Evolutionary conservation across 805 yeast genomes (phyloP), one percentile per base, ranked within the genome.

Genomic region (Trichomonascus vanleenenianus): DNA sequence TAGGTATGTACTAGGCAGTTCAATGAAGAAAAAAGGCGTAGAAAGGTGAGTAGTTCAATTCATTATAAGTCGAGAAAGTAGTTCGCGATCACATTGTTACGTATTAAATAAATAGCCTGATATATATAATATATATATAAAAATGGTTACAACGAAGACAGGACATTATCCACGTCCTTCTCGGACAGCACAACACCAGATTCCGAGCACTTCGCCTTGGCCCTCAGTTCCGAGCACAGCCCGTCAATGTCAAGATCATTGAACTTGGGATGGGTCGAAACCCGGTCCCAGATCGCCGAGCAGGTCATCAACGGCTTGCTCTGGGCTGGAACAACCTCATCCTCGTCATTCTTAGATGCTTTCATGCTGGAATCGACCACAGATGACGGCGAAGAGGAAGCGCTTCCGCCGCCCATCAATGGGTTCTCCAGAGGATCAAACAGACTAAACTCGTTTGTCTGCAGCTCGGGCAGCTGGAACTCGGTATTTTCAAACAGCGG

Each of bases 261-360:
- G 64, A 89, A 93, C 60, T 83, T 79, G 30, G 98, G 97, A 71
- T 93, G 97, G 18, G 93, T 66, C 1, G 96, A 85, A 33, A 93
- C 83, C 59, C 97, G 76, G 64, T 91, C 97, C 98, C 98, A 93
- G 12, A 91, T 83, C 55, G 88, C 96, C 0, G 95, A 78, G 64
- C 98, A 93, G 58, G 78, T 79, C 65, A 84, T 66, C 54, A 62
- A 52, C 47, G 55, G 57, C 32, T 55, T 50, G 16, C 51, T 45
- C 6, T 53, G 49, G 2, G 57, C 61, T 2, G 68, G 66, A 18
- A 64, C 65, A 7, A 54, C 50, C 16, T 61, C 65, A 4, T 42
- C 40, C 5, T 16, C 12, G 37, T 15, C n/a, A 9, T 35, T 14
- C 7, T 35, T 18, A 7, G 37, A 7, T 31, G 33, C 19, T 10